A percentile compares a stretch with the other conserved stretches of the same genome.
These are phyloP conservation scores for Pyrenochaeta sp. DNA, from an alignment of 2,329 filamentous ascomycete genomes.

Conservation along the genomic window DNA sequence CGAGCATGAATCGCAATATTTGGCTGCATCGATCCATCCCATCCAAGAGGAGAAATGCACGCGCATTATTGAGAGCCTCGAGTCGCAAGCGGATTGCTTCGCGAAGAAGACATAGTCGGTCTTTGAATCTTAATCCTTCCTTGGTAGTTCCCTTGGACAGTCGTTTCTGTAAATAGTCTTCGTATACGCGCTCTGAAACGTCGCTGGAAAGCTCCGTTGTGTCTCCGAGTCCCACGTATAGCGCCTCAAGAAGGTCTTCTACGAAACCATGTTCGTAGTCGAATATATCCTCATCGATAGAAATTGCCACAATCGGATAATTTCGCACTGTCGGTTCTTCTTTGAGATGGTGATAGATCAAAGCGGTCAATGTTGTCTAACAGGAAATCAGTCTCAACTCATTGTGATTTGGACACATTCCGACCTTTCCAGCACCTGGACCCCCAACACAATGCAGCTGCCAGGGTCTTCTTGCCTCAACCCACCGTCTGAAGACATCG, in stretches of 20 bases:
- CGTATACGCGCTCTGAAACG: conserved; percentile 1
- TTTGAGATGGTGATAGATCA: conserved; percentile 7
- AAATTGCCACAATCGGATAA: conserved; percentile 4
- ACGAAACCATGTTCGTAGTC: conserved; percentile 8
- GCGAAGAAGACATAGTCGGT: conserved; percentile 10
- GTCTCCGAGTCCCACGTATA: conserved; percentile 9
- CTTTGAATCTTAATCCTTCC: conserved; percentile 5
- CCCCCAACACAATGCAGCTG: conserved; percentile 27
- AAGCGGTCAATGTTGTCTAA: conserved; percentile 4
- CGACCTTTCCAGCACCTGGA: conserved; percentile 28
- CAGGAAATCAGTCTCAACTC: not conserved
- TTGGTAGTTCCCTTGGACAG: not conserved
- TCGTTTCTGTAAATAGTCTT: conserved; percentile 3
- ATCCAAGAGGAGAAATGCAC: conserved; percentile 25
- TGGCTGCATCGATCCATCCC: conserved; percentile 22
- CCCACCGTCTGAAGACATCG: conserved; percentile 16
- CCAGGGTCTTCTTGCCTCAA: conserved; percentile 10
- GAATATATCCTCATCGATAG: conserved; percentile 7
- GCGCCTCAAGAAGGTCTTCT: conserved; percentile 13
- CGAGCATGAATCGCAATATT: conserved; percentile 18
- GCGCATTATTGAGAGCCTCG: conserved; percentile 1
- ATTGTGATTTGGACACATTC: not conserved
- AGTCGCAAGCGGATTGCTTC: conserved; percentile 15
- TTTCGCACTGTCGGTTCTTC: not conserved
- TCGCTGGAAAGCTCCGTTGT: conserved; percentile 1